Base-by-base conservation (phyloP, 805 yeast genomes). In the Yamadazyma kitorensis region DNA sequence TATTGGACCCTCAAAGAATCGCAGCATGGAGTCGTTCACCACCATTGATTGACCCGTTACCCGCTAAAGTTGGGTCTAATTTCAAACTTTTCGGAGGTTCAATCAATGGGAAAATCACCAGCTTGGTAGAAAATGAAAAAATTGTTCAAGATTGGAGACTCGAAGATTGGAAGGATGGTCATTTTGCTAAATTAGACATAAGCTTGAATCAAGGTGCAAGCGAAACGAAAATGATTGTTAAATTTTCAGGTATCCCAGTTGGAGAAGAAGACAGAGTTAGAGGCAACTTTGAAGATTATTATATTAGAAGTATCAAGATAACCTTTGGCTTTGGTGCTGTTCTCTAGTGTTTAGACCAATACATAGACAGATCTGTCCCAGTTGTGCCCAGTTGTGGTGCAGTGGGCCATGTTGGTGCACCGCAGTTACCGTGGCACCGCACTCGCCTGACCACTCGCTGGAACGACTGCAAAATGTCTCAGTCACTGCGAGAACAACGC, bases 291-390 rank as follows among this genome's bases (percentile, higher is more conserved):
- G 86, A 87, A 50, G 87, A 86, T 41, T 86, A 88, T 61, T 93
- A 93, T 56, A 80, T 93, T 33, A 81, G 82, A 61, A 77, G 95
- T 5, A 91, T 93, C 53, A 93, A 88, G 65, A 55, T 86, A 27
- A 83, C 96, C 0, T 93, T 93, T 60, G 98, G 98, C 1, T 89
- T 86, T 57, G 98, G 98, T 12, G 86, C 93, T n/a, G 94, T 87
- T 10, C 67, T 87, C 16, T 34, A 34, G 13, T 19, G 13, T 10
- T 20, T 20, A 7, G 7, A 20, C n/a, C n/a, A n/a, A n/a, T n/a
- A n/a, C n/a, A n/a, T n/a, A n/a, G n/a, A n/a, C n/a, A n/a, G n/a
- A n/a, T n/a, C n/a, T n/a, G n/a, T n/a, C n/a, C n/a, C n/a, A n/a
- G n/a, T n/a, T n/a, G n/a, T n/a, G n/a, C n/a, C n/a, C n/a, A n/a